A percentile compares a stretch with the other conserved stretches of the same genome.
These are phyloP conservation scores for Scenedesmus sp. DNA, from an alignment of 163 green algal genomes.

Conservation along the genomic window DNA sequence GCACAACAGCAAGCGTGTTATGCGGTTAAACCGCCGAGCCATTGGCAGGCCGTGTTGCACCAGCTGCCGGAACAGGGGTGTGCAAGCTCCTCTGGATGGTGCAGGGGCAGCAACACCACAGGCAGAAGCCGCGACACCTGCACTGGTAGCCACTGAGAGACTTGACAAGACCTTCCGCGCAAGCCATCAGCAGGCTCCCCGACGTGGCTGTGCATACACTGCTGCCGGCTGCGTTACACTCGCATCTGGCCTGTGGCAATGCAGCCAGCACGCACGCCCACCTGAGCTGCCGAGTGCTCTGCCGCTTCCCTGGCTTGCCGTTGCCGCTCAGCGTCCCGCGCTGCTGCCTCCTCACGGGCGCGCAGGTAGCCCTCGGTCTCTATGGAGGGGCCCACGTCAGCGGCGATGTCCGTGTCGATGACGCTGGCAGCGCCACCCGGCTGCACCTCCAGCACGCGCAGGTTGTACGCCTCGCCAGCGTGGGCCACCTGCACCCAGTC, in stretches of 20 bases:
- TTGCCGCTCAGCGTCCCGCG: conserved; percentile 18
- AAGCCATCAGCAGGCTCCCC: background rate
- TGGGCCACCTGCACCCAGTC: conserved; percentile 24
- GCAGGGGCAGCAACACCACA: background rate
- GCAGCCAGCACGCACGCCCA: background rate
- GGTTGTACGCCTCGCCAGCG: conserved; percentile 27
- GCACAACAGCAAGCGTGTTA: background rate
- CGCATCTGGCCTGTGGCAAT: background rate
- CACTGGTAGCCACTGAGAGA: background rate
- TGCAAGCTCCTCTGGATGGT: too few species aligned
- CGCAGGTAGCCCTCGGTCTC: conserved; percentile 58
- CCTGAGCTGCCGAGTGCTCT: conserved; percentile 49
- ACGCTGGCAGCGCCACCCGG: conserved; percentile 75
- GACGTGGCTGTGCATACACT: background rate
- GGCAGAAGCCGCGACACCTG: background rate
- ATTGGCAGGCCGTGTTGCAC: background rate
- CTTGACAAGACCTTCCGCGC: background rate
- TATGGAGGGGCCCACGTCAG: conserved; percentile 78
- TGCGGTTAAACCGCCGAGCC: background rate
- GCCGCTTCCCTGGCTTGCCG: conserved; percentile 49
- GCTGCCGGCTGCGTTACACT: background rate
- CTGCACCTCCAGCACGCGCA: conserved; percentile 76
- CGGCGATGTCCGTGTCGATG: conserved; percentile 86
- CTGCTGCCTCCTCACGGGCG: conserved; percentile 52
- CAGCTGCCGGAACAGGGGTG: too few species aligned